Evolutionary conservation across 306 rosid genomes (phyloP).

Genomic region (Mimosa pudica): DNA sequence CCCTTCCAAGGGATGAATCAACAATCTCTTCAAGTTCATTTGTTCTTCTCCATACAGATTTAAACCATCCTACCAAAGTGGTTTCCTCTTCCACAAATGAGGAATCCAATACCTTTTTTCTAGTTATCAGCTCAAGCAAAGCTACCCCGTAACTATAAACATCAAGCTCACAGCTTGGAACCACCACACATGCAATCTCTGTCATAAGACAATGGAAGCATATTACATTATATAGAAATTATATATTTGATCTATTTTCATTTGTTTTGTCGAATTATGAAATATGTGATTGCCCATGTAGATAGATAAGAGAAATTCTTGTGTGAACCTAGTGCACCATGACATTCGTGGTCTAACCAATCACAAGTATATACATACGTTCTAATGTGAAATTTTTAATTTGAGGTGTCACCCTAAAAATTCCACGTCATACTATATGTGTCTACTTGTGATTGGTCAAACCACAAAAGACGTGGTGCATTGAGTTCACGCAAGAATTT

Average conservation of each 20-base stretch:
- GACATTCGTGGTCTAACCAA: too few species aligned
- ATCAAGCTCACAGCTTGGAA: slow-evolving; percentile 45
- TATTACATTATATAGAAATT: neutral
- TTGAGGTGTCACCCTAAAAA: too few species aligned
- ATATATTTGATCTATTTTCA: neutral
- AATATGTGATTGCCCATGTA: neutral
- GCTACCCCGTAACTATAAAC: slow-evolving; percentile 60
- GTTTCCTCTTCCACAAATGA: slow-evolving; percentile 39
- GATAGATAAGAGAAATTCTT: neutral
- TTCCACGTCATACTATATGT: too few species aligned
- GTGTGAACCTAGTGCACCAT: too few species aligned
- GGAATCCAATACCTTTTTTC: slow-evolving; percentile 56
- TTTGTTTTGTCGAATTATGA: neutral
- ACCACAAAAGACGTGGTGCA: too few species aligned
- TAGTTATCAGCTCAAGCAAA: slow-evolving; percentile 4
- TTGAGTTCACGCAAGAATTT: too few species aligned
- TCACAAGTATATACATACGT: too few species aligned
- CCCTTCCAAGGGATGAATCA: neutral
- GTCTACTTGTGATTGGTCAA: too few species aligned
- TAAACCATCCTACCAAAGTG: neutral
- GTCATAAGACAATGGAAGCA: neutral
- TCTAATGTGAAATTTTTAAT: too few species aligned
- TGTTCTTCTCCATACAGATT: neutral
- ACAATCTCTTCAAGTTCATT: neutral
- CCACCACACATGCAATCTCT: slow-evolving; percentile 52